Conservation (phyloP, 805 yeast genomes). For the Komagataella kurtzmanii region DNA sequence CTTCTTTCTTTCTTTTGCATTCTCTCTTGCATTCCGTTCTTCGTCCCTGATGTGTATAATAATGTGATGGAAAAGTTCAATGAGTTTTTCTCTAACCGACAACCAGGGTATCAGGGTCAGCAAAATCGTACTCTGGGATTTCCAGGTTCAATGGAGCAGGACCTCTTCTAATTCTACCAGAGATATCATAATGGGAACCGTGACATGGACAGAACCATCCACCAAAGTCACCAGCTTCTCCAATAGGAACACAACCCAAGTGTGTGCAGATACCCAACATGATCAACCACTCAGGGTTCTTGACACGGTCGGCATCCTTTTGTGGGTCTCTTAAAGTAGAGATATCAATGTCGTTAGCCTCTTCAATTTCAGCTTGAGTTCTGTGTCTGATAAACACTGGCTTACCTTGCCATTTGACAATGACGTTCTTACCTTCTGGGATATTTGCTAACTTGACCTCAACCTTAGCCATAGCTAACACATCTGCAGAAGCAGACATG, state of each 20-base stretch:
- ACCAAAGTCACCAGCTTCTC: slow-evolving; percentile 98
- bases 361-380: slow-evolving; percentile 83
- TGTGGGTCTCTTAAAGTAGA: slow-evolving; percentile 85
- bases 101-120: slow-evolving; percentile 68
- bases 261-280: slow-evolving; percentile 99
- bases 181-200: slow-evolving; percentile 99
- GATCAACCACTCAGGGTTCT: slow-evolving; percentile 95
- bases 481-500: slow-evolving; percentile 98
- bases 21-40: not conserved
- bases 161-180: slow-evolving; percentile 99
- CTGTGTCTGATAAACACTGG: slow-evolving; percentile 99
- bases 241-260: slow-evolving; percentile 99
- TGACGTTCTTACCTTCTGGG: slow-evolving; percentile 96
- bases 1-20: not conserved
- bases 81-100: slow-evolving; percentile 52
- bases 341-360: slow-evolving; percentile 80
- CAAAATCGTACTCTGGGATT: slow-evolving; percentile 81
- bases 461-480: slow-evolving; percentile 97
- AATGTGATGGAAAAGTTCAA: not conserved
- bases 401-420: slow-evolving; percentile 99
- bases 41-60: not conserved
- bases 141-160: slow-evolving; percentile 99
- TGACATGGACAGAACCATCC: slow-evolving; percentile 99
- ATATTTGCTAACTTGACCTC: slow-evolving; percentile 89
- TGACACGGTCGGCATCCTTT: slow-evolving; percentile 83